phyloP scores from a whole-genome alignment of 768 basidiomycete species.

The Tricholoma saponaceum region DNA sequence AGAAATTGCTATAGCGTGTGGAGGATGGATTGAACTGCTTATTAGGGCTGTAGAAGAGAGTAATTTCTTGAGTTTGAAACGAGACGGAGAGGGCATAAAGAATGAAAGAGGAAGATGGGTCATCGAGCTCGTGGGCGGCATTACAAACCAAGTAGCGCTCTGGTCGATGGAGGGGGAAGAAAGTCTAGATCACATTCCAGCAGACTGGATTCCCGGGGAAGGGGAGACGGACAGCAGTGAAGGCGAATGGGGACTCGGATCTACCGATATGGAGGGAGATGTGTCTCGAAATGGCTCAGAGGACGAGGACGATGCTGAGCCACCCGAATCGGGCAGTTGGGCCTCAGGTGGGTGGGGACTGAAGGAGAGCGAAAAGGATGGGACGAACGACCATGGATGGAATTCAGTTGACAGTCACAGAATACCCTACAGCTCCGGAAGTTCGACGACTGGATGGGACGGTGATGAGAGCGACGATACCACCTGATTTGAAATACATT shows the following conservation, averaged over 20 bases:
- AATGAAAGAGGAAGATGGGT: constrained; percentile 35
- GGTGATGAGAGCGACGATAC: constrained; percentile 40
- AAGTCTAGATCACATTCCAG: constrained; percentile 38
- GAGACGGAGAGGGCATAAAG: constrained; percentile 28
- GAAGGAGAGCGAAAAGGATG: not conserved
- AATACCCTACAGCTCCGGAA: constrained; percentile 22
- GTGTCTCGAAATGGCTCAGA: constrained; percentile 38
- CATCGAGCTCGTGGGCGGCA: constrained; percentile 40
- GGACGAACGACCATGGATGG: constrained; percentile 4
- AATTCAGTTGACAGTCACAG: constrained; percentile 3
- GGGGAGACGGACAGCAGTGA: constrained; percentile 22
- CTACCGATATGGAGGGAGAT: constrained; percentile 38
- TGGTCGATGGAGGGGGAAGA: constrained; percentile 28
- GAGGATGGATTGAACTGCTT: constrained; percentile 58
- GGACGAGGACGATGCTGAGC: constrained; percentile 25
- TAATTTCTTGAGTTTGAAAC: constrained; percentile 34
- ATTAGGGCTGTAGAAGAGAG: constrained; percentile 43
- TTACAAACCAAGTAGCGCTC: constrained; percentile 20
- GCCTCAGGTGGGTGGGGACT: constrained; percentile 3
- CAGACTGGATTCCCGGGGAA: constrained; percentile 43
- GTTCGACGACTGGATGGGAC: constrained; percentile 40
- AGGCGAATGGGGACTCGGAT: constrained; percentile 22
- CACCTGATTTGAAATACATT: constrained; percentile 17
- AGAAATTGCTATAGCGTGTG: constrained; percentile 45
- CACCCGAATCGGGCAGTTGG: constrained; percentile 15